Conservation (phyloP, 2,329 filamentous ascomycete genomes). For the Botrytis sinoallii region DNA sequence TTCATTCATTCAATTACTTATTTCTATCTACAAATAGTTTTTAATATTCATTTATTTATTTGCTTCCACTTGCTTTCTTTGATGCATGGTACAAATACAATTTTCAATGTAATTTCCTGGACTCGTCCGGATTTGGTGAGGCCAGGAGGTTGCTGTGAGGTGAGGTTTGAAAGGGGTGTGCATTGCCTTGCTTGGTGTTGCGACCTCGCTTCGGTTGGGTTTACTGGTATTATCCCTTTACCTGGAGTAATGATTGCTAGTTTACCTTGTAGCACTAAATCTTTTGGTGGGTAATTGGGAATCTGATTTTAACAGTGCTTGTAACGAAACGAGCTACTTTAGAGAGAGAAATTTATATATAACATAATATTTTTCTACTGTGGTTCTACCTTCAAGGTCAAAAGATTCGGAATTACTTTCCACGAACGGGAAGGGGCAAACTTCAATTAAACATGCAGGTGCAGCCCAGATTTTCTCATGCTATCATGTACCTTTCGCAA, state of each 20-base stretch:
- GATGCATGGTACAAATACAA: not conserved
- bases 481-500: not conserved
- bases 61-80: not conserved
- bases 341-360: too few relatives aligned
- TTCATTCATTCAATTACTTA: not conserved
- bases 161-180: not conserved
- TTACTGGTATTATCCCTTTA: not conserved
- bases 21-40: slow-evolving; percentile 18
- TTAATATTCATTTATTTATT: slow-evolving; percentile 15
- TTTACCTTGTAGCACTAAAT: not conserved
- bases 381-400: not conserved
- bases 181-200: slow-evolving; percentile 7
- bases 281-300: not conserved
- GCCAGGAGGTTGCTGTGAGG: slow-evolving; percentile 1
- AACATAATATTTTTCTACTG: not conserved
- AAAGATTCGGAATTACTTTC: not conserved
- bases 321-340: not conserved
- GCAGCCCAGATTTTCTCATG: not conserved
- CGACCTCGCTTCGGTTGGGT: not conserved
- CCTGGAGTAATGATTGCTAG: not conserved
- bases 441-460: not conserved
- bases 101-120: not conserved
- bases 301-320: not conserved
- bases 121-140: slow-evolving; percentile 1
- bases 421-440: not conserved